Evolutionary conservation across 1,284 basidiomycete genomes (phyloP).

Genomic region (Chalciporus sp.): DNA sequence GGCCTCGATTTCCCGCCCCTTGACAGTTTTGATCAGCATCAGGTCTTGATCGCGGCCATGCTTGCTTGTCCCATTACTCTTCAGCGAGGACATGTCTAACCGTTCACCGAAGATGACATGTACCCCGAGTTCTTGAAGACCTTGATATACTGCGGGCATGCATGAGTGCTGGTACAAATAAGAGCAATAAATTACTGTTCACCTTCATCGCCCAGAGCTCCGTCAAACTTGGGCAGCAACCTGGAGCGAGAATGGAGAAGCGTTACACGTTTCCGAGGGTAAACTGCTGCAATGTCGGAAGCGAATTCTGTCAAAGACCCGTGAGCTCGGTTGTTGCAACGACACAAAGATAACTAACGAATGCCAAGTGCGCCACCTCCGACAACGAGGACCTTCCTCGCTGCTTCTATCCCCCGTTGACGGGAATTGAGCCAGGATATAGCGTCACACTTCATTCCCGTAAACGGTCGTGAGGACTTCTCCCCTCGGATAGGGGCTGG

Average conservation of each 20-base stretch:
- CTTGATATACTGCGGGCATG: constrained; percentile 42
- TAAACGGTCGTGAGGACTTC: constrained; percentile 24
- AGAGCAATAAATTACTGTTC: constrained; percentile 7
- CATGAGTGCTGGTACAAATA: background rate
- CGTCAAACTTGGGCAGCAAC: constrained; percentile 62
- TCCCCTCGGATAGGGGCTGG: background rate
- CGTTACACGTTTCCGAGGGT: constrained; percentile 61
- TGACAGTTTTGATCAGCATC: constrained; percentile 53
- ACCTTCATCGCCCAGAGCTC: constrained; percentile 59
- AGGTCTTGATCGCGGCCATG: background rate
- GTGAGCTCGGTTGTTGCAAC: background rate
- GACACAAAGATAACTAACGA: constrained; percentile 43
- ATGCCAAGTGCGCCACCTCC: constrained; percentile 67
- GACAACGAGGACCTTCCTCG: constrained; percentile 53
- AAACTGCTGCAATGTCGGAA: constrained; percentile 65
- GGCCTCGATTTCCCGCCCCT: constrained; percentile 59
- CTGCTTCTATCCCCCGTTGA: constrained; percentile 45
- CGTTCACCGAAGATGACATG: constrained; percentile 58
- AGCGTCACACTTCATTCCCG: constrained; percentile 50
- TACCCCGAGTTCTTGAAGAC: constrained; percentile 46
- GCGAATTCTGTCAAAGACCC: constrained; percentile 50
- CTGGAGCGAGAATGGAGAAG: constrained; percentile 67
- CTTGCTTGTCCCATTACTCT: constrained; percentile 2
- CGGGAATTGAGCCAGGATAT: constrained; percentile 50
- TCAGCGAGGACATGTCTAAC: constrained; percentile 47